Evolutionary conservation across 305 asterid genomes (phyloP), one percentile per base, ranked within the genome.

Genomic region (Stenogyne calaminthoides): DNA sequence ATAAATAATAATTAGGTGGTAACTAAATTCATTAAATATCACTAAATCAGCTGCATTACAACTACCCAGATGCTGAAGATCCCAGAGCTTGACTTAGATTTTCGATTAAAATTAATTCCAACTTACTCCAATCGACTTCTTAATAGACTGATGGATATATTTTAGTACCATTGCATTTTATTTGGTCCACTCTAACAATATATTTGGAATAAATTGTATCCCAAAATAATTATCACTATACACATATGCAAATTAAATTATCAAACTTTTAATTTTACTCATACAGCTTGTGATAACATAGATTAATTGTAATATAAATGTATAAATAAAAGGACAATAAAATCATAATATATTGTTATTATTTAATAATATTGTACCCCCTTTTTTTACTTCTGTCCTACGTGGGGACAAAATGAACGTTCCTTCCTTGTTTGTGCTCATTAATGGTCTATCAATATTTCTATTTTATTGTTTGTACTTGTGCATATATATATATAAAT

Each of bases 51-150:
- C 58, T 73, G 49, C 44, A 15, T 36, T 49, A 63, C 77, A 72
- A 72, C 71, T 25, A 39, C 64, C 77, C 39, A 19, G 64, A 72
- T 72, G 70, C 77, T 62, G 36, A 39, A 39, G 70, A 64, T 73
- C 66, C 58, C 57, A 73, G 42, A 52, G 34, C 12, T 37, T 64
- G 65, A 52, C 65, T 36, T 36, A 19, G 25, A 19, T n/a, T 73
- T 72, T 55, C n/a, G 5, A 18, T 14, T 16, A 59, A 12, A 46
- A 46, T 46, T 46, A 46, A 46, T 44, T 44, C 42, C 9, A 46
- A 46, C n/a, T 46, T 4, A 12, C 14, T 44, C 42, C 9, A 36
- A 36, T 36, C 42, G 10, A 36, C 42, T 36, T 36, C 42, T 36
- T 36, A 36, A 36, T 36, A 36, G 42, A 6, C 42, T 36, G 42